Evolutionary conservation across 2,329 filamentous ascomycete species (phyloP).

Genomic region (Fusarium sp.): DNA sequence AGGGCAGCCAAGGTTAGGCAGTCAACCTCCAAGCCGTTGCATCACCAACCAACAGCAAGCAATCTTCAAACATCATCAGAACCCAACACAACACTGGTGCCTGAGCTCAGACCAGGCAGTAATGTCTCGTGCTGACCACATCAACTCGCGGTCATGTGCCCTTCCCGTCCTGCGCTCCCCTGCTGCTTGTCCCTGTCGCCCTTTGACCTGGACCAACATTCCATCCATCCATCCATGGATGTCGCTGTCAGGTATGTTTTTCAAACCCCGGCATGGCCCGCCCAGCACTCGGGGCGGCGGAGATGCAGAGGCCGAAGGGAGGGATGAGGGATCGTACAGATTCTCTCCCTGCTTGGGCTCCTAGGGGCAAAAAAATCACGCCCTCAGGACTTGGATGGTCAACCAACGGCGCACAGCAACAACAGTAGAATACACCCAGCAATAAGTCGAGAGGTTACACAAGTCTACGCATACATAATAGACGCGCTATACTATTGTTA

Average conservation of each 20-base stretch:
- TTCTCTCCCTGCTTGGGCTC: not conserved
- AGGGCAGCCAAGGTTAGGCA: not conserved
- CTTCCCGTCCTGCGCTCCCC: conserved; percentile 19
- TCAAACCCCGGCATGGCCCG: conserved; percentile 13
- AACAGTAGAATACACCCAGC: too few species aligned
- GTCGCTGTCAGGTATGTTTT: not conserved
- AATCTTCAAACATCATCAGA: not conserved
- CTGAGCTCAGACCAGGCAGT: conserved; percentile 13
- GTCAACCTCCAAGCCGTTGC: not conserved
- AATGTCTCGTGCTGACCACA: conserved; percentile 26
- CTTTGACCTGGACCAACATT: conserved; percentile 13
- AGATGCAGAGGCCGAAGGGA: conserved; percentile 4
- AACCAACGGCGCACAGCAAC: not conserved
- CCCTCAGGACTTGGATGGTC: not conserved
- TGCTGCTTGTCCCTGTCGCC: not conserved
- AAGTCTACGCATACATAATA: not conserved
- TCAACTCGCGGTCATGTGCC: conserved; percentile 30
- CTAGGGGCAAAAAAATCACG: not conserved
- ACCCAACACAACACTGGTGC: too few species aligned
- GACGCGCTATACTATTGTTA: not conserved
- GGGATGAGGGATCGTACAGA: not conserved
- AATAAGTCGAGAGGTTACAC: not conserved
- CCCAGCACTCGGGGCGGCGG: conserved; percentile 2
- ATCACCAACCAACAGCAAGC: conserved; percentile 15
- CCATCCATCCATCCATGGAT: conserved; percentile 4